A percentile compares a stretch with the other conserved stretches of the same genome.
These are phyloP conservation scores for Metschnikowia proteae DNA, from an alignment of 805 yeast genomes.

Conservation along the genomic window DNA sequence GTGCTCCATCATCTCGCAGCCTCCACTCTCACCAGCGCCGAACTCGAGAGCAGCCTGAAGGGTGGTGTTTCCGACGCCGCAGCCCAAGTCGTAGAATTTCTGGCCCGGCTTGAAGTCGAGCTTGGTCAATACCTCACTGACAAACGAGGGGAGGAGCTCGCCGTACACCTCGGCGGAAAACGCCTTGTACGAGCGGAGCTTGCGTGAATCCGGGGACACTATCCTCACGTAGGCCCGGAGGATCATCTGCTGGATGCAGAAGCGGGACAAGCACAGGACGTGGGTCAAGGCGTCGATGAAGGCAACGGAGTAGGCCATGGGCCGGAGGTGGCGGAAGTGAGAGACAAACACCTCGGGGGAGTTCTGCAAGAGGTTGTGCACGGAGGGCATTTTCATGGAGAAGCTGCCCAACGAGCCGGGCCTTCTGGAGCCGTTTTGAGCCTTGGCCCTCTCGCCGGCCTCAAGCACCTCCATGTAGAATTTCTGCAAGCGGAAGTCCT, in stretches of 20 bases:
- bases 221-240: slow-evolving; percentile 72
- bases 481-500: slow-evolving; percentile 14
- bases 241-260: slow-evolving; percentile 54
- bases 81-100: slow-evolving; percentile 83
- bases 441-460: slow-evolving; percentile 14
- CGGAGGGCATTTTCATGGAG: slow-evolving; percentile 2
- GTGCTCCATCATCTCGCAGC: slow-evolving; percentile 84
- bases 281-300: slow-evolving; percentile 17
- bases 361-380: not conserved
- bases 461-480: slow-evolving; percentile 17
- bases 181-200: slow-evolving; percentile 69
- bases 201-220: slow-evolving; percentile 68
- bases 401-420: slow-evolving; percentile 7
- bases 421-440: not conserved
- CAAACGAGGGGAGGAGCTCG: slow-evolving; percentile 75
- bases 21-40: slow-evolving; percentile 74
- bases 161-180: slow-evolving; percentile 91
- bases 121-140: slow-evolving; percentile 57
- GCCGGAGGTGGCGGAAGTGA: slow-evolving; percentile 17
- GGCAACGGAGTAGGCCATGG: slow-evolving; percentile 16
- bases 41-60: slow-evolving; percentile 84
- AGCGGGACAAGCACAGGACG: slow-evolving; percentile 13
- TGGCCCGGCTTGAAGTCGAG: slow-evolving; percentile 52
- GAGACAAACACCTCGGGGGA: slow-evolving; percentile 16
- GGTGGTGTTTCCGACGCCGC: slow-evolving; percentile 92